Percentiles rank a stretch among this genome's conserved stretches.
phyloP scores from a whole-genome alignment of 2,329 filamentous ascomycete genomes.

The Zymoseptoria tritici region DNA sequence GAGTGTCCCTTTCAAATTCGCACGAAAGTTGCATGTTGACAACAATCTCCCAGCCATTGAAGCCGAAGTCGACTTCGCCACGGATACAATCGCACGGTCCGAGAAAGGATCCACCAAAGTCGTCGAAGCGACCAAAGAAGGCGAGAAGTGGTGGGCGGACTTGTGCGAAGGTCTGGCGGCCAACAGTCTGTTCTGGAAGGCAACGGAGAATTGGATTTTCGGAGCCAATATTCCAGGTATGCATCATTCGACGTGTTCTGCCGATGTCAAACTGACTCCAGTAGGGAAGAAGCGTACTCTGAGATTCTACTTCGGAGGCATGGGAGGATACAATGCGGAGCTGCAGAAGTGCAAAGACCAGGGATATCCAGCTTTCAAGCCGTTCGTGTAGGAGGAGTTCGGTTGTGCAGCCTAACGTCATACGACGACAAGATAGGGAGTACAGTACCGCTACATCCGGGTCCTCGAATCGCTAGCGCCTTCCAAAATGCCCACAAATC shows the following conservation, averaged over 20 bases:
- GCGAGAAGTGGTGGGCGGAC: slow-evolving; percentile 22
- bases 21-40: neutral
- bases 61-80: slow-evolving; percentile 27
- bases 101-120: slow-evolving; percentile 12
- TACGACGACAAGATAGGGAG: neutral
- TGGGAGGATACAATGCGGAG: slow-evolving; percentile 18
- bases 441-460: neutral
- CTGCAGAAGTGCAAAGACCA: slow-evolving; percentile 11
- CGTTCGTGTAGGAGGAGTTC: slow-evolving; percentile 6
- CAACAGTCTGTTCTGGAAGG: slow-evolving; percentile 23
- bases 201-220: slow-evolving; percentile 26
- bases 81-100: slow-evolving; percentile 16
- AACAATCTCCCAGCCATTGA: slow-evolving; percentile 24
- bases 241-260: neutral
- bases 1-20: neutral
- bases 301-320: slow-evolving; percentile 22
- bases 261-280: slow-evolving; percentile 9
- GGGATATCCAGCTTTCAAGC: slow-evolving; percentile 17
- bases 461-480: neutral
- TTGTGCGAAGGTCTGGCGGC: slow-evolving; percentile 21
- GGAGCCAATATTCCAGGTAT: slow-evolving; percentile 17
- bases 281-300: slow-evolving; percentile 22
- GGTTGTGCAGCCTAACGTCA: neutral
- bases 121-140: slow-evolving; percentile 24
- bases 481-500: neutral